Conservation (phyloP, 129 eudicot species). For the Escallonia herrerae region DNA sequence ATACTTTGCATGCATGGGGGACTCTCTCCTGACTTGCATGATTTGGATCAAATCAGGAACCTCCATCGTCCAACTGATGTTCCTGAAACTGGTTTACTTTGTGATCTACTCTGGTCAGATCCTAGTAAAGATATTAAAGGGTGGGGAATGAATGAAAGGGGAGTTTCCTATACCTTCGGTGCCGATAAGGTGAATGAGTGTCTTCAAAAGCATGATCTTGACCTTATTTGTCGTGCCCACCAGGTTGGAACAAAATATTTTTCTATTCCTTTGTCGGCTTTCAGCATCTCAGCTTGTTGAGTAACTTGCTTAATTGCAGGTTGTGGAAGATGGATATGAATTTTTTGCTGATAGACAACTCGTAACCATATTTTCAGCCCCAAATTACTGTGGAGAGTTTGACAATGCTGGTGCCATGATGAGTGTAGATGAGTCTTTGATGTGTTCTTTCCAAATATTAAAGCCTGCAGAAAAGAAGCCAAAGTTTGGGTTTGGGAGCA, state of each 20-base stretch:
- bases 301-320: constrained; percentile 28
- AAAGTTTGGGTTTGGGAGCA: constrained; percentile 62
- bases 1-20: constrained; percentile 85
- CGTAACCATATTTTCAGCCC: constrained; percentile 66
- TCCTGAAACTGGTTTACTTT: constrained; percentile 58
- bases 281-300: neutral
- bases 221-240: constrained; percentile 76
- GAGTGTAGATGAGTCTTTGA: constrained; percentile 59
- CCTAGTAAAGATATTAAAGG: constrained; percentile 54
- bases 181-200: constrained; percentile 56
- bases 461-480: constrained; percentile 76
- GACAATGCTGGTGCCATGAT: constrained; percentile 69
- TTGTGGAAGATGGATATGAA: constrained; percentile 78
- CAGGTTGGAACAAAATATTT: constrained; percentile 33
- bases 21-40: constrained; percentile 53
- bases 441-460: constrained; percentile 73
- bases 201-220: constrained; percentile 58
- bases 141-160: constrained; percentile 83
- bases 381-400: constrained; percentile 62
- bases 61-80: constrained; percentile 63
- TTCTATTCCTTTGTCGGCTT: neutral
- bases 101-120: constrained; percentile 82
- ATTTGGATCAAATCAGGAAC: constrained; percentile 64
- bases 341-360: constrained; percentile 71
- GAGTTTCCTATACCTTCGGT: constrained; percentile 71